Evolutionary conservation across 2,329 filamentous ascomycete species (phyloP).

Genomic region (Colletotrichum horii): DNA sequence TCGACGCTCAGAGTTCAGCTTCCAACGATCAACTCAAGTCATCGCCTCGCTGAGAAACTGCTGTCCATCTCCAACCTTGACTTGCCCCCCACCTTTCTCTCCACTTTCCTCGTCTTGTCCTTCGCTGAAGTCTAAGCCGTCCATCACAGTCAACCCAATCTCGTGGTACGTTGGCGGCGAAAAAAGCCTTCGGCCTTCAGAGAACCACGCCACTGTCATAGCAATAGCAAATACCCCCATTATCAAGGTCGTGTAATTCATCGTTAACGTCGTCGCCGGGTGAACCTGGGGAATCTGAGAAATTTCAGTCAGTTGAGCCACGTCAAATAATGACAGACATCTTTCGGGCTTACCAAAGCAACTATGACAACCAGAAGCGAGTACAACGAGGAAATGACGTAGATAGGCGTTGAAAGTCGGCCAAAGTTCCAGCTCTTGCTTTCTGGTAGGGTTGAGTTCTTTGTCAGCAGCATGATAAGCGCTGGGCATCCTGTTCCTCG

Average conservation of each 20-base stretch:
- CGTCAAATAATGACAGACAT: neutral
- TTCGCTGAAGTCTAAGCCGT: neutral
- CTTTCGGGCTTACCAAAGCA: neutral
- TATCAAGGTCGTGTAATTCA: neutral
- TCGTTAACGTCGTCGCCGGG: neutral
- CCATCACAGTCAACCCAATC: neutral
- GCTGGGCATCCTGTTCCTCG: neutral
- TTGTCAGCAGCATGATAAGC: neutral
- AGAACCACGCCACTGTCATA: neutral
- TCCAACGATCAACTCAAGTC: neutral
- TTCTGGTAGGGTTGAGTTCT: neutral
- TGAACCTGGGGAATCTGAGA: neutral
- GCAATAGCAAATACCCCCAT: neutral
- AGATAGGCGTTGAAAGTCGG: neutral
- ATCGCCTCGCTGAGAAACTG: neutral
- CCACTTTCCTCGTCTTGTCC: neutral
- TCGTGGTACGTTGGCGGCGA: neutral
- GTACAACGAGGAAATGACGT: neutral
- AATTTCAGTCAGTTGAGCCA: fast-evolving
- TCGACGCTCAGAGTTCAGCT: neutral
- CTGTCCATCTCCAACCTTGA: neutral
- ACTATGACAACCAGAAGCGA: neutral
- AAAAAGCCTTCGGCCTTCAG: neutral
- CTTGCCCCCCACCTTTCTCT: neutral
- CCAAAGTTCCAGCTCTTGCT: neutral